phyloP scores from a whole-genome alignment of 768 basidiomycete genomes.

The Cystobasidium ongulense region DNA sequence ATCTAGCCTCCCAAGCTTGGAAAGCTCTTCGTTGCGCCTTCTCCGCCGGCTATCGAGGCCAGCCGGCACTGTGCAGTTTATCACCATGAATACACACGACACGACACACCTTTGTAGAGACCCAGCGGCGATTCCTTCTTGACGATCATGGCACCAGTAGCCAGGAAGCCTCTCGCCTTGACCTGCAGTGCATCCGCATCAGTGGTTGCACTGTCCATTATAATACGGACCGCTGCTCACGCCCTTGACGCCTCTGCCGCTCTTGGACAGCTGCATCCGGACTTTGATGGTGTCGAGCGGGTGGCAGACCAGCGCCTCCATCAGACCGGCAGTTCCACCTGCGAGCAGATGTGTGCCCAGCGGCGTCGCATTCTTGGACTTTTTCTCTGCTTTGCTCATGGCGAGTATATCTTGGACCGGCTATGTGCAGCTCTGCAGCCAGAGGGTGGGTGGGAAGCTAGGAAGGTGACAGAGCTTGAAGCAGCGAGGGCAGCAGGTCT shows the following conservation, averaged over 20 bases:
- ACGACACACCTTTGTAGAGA: slow-evolving; percentile 78
- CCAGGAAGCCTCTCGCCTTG: slow-evolving; percentile 82
- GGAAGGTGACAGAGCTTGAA: too few relatives aligned
- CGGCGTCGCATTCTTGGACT: slow-evolving; percentile 46
- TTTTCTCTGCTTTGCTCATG: slow-evolving; percentile 12
- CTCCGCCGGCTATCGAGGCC: neutral
- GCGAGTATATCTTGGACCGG: neutral
- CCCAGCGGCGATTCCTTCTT: slow-evolving; percentile 87
- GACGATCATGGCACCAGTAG: slow-evolving; percentile 79
- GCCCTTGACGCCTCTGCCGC: slow-evolving; percentile 64
- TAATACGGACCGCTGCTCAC: slow-evolving; percentile 57
- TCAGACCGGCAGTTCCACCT: slow-evolving; percentile 85
- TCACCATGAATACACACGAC: too few relatives aligned
- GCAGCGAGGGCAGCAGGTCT: too few relatives aligned
- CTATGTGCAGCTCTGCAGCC: neutral
- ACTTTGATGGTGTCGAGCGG: slow-evolving; percentile 94
- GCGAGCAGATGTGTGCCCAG: slow-evolving; percentile 69
- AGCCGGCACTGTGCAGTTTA: too few relatives aligned
- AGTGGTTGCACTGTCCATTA: too few relatives aligned
- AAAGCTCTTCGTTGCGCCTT: too few relatives aligned
- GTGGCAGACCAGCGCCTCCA: slow-evolving; percentile 63
- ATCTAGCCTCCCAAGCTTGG: too few relatives aligned
- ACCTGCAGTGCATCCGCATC: slow-evolving; percentile 55
- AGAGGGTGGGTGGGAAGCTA: neutral
- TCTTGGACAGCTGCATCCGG: slow-evolving; percentile 82